Conservation (phyloP, 2,329 filamentous ascomycete species). For the Niveomyces coronatus region DNA sequence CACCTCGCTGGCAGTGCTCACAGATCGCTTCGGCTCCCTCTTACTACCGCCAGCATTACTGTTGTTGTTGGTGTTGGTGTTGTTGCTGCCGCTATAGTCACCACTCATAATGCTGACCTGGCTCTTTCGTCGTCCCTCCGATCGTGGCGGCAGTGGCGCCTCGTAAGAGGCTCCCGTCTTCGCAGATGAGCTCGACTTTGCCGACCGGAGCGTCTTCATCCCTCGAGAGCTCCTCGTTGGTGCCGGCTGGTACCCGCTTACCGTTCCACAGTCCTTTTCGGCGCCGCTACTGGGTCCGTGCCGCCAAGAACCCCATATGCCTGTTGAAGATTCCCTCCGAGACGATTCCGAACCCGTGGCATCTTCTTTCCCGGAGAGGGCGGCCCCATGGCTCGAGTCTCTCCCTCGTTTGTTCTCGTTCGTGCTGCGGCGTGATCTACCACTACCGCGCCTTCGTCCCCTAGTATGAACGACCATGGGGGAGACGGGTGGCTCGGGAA, state of each 20-base stretch:
- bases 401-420: conserved; percentile 7
- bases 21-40: conserved; percentile 45
- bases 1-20: conserved; percentile 31
- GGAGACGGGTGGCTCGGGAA: conserved; percentile 23
- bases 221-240: conserved; percentile 49
- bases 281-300: conserved; percentile 39
- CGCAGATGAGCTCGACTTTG: conserved; percentile 50
- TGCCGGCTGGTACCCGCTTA: conserved; percentile 61
- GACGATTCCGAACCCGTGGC: conserved; percentile 19
- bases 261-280: conserved; percentile 45
- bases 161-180: conserved; percentile 45
- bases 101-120: conserved; percentile 28
- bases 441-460: conserved; percentile 35
- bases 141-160: conserved; percentile 32
- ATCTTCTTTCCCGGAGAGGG: conserved; percentile 17
- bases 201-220: conserved; percentile 86
- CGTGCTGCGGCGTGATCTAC: conserved; percentile 11
- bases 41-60: too few relatives aligned
- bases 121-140: conserved; percentile 45
- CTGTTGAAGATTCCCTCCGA: conserved; percentile 39
- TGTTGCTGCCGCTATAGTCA: conserved; percentile 21
- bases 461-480: conserved; percentile 29
- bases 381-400: conserved; percentile 14
- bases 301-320: conserved; percentile 64
- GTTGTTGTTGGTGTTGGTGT: too few relatives aligned